Percentiles rank a stretch among this genome's conserved stretches.
These are phyloP conservation scores for Solanum pennellii DNA, from an alignment of 257 asterid species.

Conservation along the genomic window DNA sequence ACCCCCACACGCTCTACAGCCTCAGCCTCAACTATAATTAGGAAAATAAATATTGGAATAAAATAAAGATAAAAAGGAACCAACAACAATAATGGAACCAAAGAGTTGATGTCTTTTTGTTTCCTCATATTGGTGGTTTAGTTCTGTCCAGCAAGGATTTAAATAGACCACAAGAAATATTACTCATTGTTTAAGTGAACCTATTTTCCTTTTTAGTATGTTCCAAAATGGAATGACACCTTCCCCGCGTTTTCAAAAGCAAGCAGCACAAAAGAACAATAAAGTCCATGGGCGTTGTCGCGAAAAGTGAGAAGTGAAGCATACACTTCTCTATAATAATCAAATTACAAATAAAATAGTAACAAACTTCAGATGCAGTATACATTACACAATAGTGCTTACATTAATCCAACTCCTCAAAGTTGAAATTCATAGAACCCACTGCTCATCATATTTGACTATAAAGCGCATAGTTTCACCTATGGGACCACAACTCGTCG, in stretches of 20 bases:
- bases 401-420: not conserved
- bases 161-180: not conserved
- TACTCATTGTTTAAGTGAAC: not conserved
- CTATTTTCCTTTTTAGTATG: not conserved
- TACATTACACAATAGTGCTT: not conserved
- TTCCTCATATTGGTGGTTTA: not conserved
- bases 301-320: not conserved
- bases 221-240: not conserved
- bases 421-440: not conserved
- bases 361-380: not conserved
- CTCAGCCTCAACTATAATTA: not conserved
- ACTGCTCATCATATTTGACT: not conserved
- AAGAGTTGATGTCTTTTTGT: conserved; percentile 4
- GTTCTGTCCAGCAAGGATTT: not conserved
- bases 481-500: not conserved
- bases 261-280: not conserved
- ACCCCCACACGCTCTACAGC: conserved; percentile 16
- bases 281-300: not conserved
- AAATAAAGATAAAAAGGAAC: not conserved
- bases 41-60: not conserved
- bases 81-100: not conserved
- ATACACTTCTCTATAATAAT: not conserved
- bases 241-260: not conserved
- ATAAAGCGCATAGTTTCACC: not conserved
- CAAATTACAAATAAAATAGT: not conserved